These are phyloP conservation scores for Tephrocybe rancida DNA, from an alignment of 768 basidiomycete genomes.

Conservation along the genomic window DNA sequence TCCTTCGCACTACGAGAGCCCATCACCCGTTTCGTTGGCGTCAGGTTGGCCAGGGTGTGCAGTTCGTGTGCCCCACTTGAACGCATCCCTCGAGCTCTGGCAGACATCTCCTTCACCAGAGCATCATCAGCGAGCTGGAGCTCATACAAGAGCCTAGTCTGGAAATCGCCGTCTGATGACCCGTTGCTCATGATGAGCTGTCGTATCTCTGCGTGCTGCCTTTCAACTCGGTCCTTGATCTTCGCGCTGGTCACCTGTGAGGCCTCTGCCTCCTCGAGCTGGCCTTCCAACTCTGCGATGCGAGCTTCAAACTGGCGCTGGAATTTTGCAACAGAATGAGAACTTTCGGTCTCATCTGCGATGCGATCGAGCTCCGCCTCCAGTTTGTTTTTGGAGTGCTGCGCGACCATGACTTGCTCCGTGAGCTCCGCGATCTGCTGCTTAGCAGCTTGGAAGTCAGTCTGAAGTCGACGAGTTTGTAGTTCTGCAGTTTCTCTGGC, in stretches of 20 bases:
- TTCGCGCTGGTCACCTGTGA: slow-evolving; percentile 49
- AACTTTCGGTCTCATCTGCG: slow-evolving; percentile 58
- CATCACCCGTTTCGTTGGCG: slow-evolving; percentile 46
- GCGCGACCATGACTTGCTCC: slow-evolving; percentile 52
- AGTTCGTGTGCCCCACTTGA: slow-evolving; percentile 35
- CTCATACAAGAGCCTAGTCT: slow-evolving; percentile 61
- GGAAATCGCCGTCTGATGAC: slow-evolving; percentile 63
- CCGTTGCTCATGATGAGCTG: slow-evolving; percentile 60
- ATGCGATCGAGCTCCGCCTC: slow-evolving; percentile 70
- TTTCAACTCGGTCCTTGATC: slow-evolving; percentile 64
- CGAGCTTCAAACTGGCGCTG: slow-evolving; percentile 66
- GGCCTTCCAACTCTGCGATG: slow-evolving; percentile 63
- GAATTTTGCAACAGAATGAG: slow-evolving; percentile 56
- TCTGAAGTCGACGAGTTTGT: slow-evolving; percentile 58
- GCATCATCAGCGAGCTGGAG: slow-evolving; percentile 63
- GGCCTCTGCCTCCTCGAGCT: slow-evolving; percentile 58
- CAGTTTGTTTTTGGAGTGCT: slow-evolving; percentile 65
- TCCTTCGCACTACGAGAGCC: slow-evolving; percentile 34
- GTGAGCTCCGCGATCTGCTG: slow-evolving; percentile 59
- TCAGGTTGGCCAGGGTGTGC: slow-evolving; percentile 43
- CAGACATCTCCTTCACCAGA: slow-evolving; percentile 51
- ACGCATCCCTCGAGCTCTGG: slow-evolving; percentile 35
- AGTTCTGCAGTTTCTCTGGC: slow-evolving; percentile 68
- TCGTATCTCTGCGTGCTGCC: slow-evolving; percentile 73
- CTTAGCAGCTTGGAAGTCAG: slow-evolving; percentile 57